Evolutionary conservation across 2,329 filamentous ascomycete species (phyloP), one percentile per base, ranked within the genome.

Genomic region (Chrysoporthe cubensis): DNA sequence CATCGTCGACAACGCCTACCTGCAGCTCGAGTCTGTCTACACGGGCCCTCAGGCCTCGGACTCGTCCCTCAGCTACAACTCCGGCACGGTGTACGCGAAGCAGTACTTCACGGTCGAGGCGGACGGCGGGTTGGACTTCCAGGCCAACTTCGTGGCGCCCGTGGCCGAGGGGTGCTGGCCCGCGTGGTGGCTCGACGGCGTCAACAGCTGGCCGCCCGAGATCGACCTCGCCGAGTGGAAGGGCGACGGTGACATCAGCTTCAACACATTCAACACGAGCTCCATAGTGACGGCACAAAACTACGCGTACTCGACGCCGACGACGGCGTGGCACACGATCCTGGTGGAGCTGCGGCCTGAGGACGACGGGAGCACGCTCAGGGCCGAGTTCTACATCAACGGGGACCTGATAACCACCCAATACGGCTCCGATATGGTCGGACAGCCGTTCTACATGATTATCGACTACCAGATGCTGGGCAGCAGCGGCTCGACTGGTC

Each of bases 161-260:
- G 79, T 79, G 0, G 75, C 72, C 0, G 76, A 78, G 71, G 79
- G 82, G 14, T 85, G 83, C 0, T 87, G 85, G 85, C 84, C 85
- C 0, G 85, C 85, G 0, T 87, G 87, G 72, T 87, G 84, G 85
- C 75, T 86, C 8, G 85, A 83, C 2, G 84, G 80, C 0, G 83
- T 82, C 1, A 73, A 83, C 57, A 78, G 80, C 3, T 87, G 85
- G 85, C 85, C 84, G 3, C 85, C 85, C 0, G 85, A 87, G 79
- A 82, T 87, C 67, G 84, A 87, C 72, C 79, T 87, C 73, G 84
- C 84, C 0, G 85, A 87, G 73, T 87, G 85, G 85, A 87, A 87
- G 73, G 85, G 85, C 37, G 78, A 74, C 50, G 84, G 83, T 21
- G 80, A 84, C 69, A 83, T 85, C 70, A 81, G 78, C 46, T 86